Evolutionary conservation across 768 basidiomycete species (phyloP).

Genomic region (Boletus coccyginus): DNA sequence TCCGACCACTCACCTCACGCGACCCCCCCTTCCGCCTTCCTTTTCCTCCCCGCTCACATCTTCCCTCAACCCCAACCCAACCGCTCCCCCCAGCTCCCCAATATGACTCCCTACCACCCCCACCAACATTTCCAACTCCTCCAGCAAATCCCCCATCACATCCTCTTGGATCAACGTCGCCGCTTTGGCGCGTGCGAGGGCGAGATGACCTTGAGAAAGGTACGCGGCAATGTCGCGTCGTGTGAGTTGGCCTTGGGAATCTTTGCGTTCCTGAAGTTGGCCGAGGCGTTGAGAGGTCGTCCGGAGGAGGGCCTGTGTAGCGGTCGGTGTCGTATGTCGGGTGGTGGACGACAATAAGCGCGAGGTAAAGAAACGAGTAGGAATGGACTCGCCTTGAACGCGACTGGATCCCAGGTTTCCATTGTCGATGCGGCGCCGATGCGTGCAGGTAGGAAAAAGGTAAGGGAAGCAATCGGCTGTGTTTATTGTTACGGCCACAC

Average conservation of each 20-base stretch:
- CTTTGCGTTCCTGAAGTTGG: conserved; percentile 67
- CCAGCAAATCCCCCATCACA: conserved; percentile 56
- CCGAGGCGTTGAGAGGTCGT: conserved; percentile 62
- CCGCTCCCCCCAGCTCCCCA: conserved; percentile 46
- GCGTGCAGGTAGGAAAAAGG: not conserved
- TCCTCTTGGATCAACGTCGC: conserved; percentile 67
- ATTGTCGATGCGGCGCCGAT: conserved; percentile 8
- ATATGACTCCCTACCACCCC: conserved; percentile 60
- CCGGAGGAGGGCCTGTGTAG: conserved; percentile 55
- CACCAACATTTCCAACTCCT: conserved; percentile 63
- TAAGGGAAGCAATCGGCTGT: not conserved
- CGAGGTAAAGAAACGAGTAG: not conserved
- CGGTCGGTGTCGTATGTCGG: not conserved
- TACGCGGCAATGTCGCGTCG: conserved; percentile 67
- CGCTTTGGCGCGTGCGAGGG: conserved; percentile 69
- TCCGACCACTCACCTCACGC: conserved; percentile 31
- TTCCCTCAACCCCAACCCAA: conserved; percentile 3
- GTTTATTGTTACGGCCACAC: conserved; percentile 1
- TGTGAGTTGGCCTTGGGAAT: conserved; percentile 59
- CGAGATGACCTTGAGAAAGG: conserved; percentile 58
- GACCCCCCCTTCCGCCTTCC: conserved; percentile 12
- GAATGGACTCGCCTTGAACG: conserved; percentile 27
- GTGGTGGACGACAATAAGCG: not conserved
- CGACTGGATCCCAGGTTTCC: conserved; percentile 30
- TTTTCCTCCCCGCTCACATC: not conserved